Base-by-base conservation (phyloP, 768 basidiomycete species). In the Tulasnella sp. region DNA sequence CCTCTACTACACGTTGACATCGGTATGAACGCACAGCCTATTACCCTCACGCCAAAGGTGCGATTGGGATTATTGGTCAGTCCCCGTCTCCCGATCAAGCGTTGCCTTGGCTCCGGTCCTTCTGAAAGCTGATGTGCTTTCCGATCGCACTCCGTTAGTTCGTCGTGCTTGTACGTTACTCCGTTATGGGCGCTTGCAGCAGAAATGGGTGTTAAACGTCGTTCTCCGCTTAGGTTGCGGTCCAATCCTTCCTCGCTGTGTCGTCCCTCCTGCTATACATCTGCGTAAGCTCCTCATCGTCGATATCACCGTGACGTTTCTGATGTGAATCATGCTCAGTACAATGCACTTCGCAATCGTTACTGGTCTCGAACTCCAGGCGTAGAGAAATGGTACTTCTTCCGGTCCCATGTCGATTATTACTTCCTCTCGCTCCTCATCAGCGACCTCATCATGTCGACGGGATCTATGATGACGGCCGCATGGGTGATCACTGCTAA, bases 361-460 rank as follows among this genome's bases (percentile, higher is more conserved):
- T 23, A 23, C 11, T 11, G 43, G 11, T 25, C 43, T 23, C 11
- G 15, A 9, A 11, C 9, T 12, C 23, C 11, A 9, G 21, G 14
- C 23, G 9, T 25, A 9, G 9, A 11, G 11, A 21, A 9, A 11
- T 11, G 11, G 15, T 11, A 14, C 11, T n/a, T n/a, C n/a, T n/a
- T n/a, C n/a, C n/a, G n/a, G n/a, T n/a, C n/a, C n/a, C n/a, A n/a
- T n/a, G n/a, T 23, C 9, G 43, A 46, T 23, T 46, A 46, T 46
- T 46, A 46, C 21, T 11, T 46, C 43, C 43, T 57, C 11, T 57
- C 55, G 6, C 55, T 57, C 14, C 36, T 57, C 9, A 27, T 48
- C 15, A 46, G 23, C 14, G 55, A 57, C 31, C n/a, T 31, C 8
- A 17, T 57, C 25, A 40, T 46, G 36, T 40, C 55, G 15, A 32